A percentile compares a stretch with the other conserved stretches of the same genome.
phyloP scores from a whole-genome alignment of 192 early-diverging fungal genomes.

The Mortierella claussenii region DNA sequence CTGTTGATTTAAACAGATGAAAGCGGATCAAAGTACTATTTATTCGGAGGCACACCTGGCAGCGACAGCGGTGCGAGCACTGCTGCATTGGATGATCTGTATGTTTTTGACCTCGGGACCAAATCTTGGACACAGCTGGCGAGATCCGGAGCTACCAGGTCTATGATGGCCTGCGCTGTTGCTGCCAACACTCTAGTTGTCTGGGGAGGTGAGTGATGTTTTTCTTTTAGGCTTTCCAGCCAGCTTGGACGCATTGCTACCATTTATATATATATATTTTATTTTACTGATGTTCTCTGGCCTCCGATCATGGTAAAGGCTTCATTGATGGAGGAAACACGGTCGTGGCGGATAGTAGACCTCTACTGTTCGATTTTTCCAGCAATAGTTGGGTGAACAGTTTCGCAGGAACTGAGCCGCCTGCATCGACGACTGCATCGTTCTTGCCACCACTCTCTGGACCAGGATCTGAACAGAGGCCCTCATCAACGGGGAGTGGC shows the following conservation, averaged over 20 bases:
- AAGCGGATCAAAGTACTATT: too few relatives aligned
- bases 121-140: neutral
- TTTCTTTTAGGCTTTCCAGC: too few relatives aligned
- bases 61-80: too few relatives aligned
- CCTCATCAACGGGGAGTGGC: too few relatives aligned
- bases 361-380: neutral
- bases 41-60: constrained; percentile 18
- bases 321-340: too few relatives aligned
- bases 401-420: too few relatives aligned
- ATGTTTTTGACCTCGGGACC: neutral
- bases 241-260: too few relatives aligned
- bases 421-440: neutral
- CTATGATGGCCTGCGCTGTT: constrained; percentile 14
- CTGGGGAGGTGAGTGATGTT: constrained; percentile 35
- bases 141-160: neutral
- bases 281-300: too few relatives aligned
- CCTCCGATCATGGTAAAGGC: too few relatives aligned
- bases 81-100: neutral
- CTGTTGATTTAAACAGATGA: too few relatives aligned
- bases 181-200: constrained; percentile 2
- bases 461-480: neutral
- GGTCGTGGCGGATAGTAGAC: neutral
- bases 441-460: neutral
- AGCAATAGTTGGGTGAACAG: too few relatives aligned
- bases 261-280: too few relatives aligned